Base-by-base conservation (phyloP, 1,284 basidiomycete species). In the Sphaerobolus stellatus region DNA sequence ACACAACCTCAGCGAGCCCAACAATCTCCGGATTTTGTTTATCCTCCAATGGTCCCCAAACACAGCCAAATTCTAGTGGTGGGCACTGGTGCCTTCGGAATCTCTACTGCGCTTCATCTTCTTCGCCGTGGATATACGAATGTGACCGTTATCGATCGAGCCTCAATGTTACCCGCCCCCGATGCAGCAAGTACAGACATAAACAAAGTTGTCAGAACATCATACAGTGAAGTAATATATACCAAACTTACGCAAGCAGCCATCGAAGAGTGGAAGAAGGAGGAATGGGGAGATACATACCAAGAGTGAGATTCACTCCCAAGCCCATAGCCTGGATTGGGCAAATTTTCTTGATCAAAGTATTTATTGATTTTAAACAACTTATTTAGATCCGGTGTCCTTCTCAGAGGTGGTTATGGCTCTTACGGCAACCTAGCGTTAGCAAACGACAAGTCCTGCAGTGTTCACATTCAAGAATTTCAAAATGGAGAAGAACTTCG, bases 171-270 rank as follows among this genome's bases (percentile, higher is more conserved):
- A 2, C 91, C 91, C 6, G 89, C 91, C 0, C 75, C 79, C 8
- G 92, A 94, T 66, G 90, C 84, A 2, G 89, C 92, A 0, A 90
- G 88, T 56, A 86, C 86, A 43, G 93, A 95, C 68, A 75, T 94
- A 51, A 95, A 94, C 71, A 88, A 92, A 90, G 87, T 90, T 63
- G 79, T 90, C 20, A 79, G 89, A 56, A 85, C 83, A 31, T 83
- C 85, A 5, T 91, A 91, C 61, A 67, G 75, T 2, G 87, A 90
- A 61, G 58, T 66, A 0, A 86, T 86, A 64, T 95, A 94, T 64
- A 69, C 87, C 13, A 71, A 73, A 27, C 72, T 95, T 1, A 88
- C 88, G 0, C 80, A 81, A 45, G 82, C 89, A 57, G 87, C 91
- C 4, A 88, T 94, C 56, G 62, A 69, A 4, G 71, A 74, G 2